Conservation (phyloP, 345 rosid genomes). For the Reutealis trisperma region DNA sequence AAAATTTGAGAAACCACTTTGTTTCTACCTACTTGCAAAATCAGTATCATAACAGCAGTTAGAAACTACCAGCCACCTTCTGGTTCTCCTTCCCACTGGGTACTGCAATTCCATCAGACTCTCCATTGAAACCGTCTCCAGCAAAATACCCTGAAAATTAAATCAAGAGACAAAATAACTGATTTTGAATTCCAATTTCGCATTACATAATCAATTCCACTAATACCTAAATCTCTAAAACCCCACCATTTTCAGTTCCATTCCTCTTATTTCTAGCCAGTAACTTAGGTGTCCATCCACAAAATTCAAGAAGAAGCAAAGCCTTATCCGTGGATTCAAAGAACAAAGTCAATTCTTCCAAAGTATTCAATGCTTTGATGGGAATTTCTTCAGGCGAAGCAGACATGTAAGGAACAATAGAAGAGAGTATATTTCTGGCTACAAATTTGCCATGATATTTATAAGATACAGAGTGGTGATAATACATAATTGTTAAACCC, state of each 20-base stretch:
- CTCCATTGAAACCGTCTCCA: conserved; percentile 30
- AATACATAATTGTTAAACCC: conserved; percentile 51
- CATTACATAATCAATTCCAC: neutral
- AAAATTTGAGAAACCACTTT: conserved; percentile 8
- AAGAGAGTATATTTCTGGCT: conserved; percentile 54
- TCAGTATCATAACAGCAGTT: conserved; percentile 34
- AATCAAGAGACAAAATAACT: neutral
- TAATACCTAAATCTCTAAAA: conserved; percentile 17
- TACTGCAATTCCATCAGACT: conserved; percentile 31
- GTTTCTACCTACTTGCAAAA: conserved; percentile 5
- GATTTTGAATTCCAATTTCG: neutral
- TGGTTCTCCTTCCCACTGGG: conserved; percentile 39
- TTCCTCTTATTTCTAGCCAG: conserved; percentile 41
- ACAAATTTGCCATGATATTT: conserved; percentile 68
- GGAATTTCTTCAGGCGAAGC: conserved; percentile 59
- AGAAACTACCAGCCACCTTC: conserved; percentile 92
- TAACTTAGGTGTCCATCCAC: conserved; percentile 77
- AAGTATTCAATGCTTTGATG: conserved; percentile 41
- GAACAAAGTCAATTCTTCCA: conserved; percentile 54
- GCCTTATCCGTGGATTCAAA: conserved; percentile 79
- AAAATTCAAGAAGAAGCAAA: conserved; percentile 66
- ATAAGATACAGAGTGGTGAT: conserved; percentile 62
- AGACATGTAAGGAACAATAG: conserved; percentile 50
- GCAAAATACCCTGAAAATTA: conserved; percentile 37
- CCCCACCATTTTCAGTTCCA: conserved; percentile 39